phyloP scores from a whole-genome alignment of 495 filamentous ascomycete species.

The Chaetomium cochliodes region DNA sequence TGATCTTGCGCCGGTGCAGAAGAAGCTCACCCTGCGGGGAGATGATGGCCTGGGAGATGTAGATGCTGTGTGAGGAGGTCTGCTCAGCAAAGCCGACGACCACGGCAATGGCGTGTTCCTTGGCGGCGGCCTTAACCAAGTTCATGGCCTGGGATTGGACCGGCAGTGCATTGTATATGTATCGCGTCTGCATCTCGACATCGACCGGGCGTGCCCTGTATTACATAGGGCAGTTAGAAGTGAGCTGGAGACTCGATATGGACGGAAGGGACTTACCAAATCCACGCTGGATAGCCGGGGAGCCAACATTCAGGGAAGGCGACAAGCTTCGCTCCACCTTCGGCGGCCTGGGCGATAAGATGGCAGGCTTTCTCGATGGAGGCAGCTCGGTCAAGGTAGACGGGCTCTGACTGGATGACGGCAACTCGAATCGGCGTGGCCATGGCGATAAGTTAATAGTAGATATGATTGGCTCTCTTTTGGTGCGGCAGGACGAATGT shows the following conservation, averaged over 20 bases:
- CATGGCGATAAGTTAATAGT: no score
- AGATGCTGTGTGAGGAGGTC: neutral
- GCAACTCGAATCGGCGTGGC: conserved; percentile 2
- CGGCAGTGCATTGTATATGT: neutral
- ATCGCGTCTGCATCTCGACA: neutral
- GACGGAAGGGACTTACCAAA: neutral
- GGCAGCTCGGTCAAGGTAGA: conserved; percentile 3
- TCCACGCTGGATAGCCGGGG: conserved; percentile 4
- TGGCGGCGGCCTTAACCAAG: neutral
- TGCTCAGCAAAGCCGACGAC: conserved; percentile 3
- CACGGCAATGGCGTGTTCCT: neutral
- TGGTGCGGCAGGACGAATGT: no score
- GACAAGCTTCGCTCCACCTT: conserved; percentile 2
- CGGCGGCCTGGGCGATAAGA: neutral
- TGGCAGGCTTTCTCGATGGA: neutral
- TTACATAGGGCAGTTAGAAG: neutral
- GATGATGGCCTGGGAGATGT: conserved; percentile 8
- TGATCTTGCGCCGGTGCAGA: neutral
- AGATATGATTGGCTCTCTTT: no score
- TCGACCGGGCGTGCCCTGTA: conserved; percentile 9
- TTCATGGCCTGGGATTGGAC: neutral
- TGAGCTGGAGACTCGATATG: neutral
- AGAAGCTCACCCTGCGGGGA: neutral
- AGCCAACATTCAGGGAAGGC: conserved; percentile 6
- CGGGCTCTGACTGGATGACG: neutral